Conservation (phyloP, 768 basidiomycete genomes). For the Termitomyces eurrhizus region DNA sequence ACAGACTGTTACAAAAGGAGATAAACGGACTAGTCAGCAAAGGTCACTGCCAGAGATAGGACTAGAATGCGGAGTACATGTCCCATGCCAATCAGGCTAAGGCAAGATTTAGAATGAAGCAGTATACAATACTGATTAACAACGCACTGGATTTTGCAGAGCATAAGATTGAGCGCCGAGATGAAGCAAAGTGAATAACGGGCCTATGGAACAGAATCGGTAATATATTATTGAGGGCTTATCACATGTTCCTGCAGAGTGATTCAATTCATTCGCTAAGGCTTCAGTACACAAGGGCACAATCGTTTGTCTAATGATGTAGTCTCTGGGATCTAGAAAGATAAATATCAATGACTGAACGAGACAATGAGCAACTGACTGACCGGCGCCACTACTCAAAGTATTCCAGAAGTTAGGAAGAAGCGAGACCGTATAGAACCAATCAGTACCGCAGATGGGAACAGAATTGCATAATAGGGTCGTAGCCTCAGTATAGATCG, state of each 20-base stretch:
- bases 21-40: not conserved
- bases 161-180: not conserved
- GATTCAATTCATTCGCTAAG: not conserved
- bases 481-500: slow-evolving; percentile 43
- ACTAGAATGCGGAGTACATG: not conserved
- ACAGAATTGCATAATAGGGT: slow-evolving; percentile 24
- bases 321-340: slow-evolving; percentile 46
- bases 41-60: not conserved
- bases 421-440: slow-evolving; percentile 43
- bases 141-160: not conserved
- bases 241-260: not conserved
- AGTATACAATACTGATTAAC: not conserved
- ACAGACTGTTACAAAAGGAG: no score
- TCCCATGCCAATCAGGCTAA: not conserved
- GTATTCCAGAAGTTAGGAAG: slow-evolving; percentile 49
- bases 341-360: not conserved
- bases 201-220: not conserved
- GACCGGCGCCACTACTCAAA: slow-evolving; percentile 42
- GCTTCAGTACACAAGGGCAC: slow-evolving; percentile 8
- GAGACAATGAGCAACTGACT: slow-evolving; percentile 9
- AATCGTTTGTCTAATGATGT: slow-evolving; percentile 49
- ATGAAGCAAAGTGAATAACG: not conserved
- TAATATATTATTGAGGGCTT: slow-evolving; percentile 1
- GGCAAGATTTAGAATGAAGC: not conserved
- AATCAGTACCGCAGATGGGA: slow-evolving; percentile 21